These are phyloP conservation scores for Debaryomyces tyrocola DNA, from an alignment of 805 yeast species.

Conservation along the genomic window DNA sequence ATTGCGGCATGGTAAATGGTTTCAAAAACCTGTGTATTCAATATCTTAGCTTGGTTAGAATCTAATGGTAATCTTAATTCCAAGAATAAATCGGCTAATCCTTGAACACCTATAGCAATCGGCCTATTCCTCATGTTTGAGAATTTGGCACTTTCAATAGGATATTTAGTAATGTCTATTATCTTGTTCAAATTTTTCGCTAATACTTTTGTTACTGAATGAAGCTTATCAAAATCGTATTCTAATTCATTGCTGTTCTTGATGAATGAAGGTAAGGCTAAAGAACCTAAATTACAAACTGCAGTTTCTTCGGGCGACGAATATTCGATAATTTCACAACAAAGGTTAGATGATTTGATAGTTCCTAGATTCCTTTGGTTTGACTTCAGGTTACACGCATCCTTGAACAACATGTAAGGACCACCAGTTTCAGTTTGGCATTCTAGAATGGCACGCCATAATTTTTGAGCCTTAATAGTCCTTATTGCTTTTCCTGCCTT, in stretches of 20 bases:
- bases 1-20: conserved; percentile 93
- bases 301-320: conserved; percentile 92
- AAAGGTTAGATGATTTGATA: conserved; percentile 89
- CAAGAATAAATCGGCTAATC: conserved; percentile 88
- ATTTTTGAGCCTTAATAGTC: conserved; percentile 79
- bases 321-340: conserved; percentile 93
- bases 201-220: conserved; percentile 73
- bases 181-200: conserved; percentile 76
- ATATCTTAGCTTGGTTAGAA: conserved; percentile 68
- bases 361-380: conserved; percentile 92
- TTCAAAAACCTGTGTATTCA: conserved; percentile 87
- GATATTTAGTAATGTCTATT: conserved; percentile 84
- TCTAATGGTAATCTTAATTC: conserved; percentile 83
- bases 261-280: conserved; percentile 82
- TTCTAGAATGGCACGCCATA: conserved; percentile 87
- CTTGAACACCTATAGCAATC: conserved; percentile 97
- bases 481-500: conserved; percentile 60
- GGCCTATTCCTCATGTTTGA: conserved; percentile 89
- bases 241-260: conserved; percentile 44
- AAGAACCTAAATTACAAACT: conserved; percentile 90
- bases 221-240: conserved; percentile 75
- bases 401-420: conserved; percentile 93
- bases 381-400: conserved; percentile 81
- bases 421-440: conserved; percentile 96
- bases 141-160: conserved; percentile 68